A percentile compares a stretch with the other conserved stretches of the same genome.
These are phyloP conservation scores for Drosera spatulata DNA, from an alignment of 179 eudicot species.

Conservation along the genomic window DNA sequence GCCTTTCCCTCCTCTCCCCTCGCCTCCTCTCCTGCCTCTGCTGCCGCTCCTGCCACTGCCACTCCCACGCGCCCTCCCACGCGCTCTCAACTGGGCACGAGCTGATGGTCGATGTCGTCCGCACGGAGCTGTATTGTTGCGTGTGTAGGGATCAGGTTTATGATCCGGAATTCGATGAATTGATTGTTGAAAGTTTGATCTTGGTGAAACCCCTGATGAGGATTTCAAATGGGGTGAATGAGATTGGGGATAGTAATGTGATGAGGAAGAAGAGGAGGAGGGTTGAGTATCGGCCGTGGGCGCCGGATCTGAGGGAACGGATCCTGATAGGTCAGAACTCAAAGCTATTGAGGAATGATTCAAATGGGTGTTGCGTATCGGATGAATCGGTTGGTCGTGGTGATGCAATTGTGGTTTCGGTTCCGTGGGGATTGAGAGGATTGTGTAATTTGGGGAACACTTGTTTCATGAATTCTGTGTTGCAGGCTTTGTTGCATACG, in stretches of 20 bases:
- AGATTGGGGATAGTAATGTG: no score
- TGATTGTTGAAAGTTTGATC: slow-evolving; percentile 21
- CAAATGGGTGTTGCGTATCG: slow-evolving; percentile 6
- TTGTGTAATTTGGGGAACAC: slow-evolving; percentile 64
- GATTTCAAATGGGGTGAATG: no score
- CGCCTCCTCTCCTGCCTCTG: slow-evolving; percentile 47
- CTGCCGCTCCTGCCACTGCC: slow-evolving; percentile 44
- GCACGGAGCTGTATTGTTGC: slow-evolving; percentile 54
- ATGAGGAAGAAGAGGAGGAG: slow-evolving; percentile 28
- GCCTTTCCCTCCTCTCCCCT: neutral
- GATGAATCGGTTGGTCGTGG: neutral
- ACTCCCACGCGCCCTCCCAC: slow-evolving; percentile 32
- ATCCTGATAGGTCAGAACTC: slow-evolving; percentile 23
- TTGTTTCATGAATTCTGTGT: slow-evolving; percentile 69
- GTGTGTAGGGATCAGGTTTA: slow-evolving; percentile 43
- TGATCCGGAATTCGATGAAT: slow-evolving; percentile 33
- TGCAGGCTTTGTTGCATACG: slow-evolving; percentile 69
- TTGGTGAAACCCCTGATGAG: slow-evolving; percentile 21
- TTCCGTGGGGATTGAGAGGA: slow-evolving; percentile 57
- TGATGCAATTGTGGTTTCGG: neutral
- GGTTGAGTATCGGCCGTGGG: slow-evolving; percentile 48
- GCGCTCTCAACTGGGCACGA: slow-evolving; percentile 20
- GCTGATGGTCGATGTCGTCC: slow-evolving; percentile 49
- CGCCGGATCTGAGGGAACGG: slow-evolving; percentile 31
- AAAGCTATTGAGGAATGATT: slow-evolving; percentile 7